Conservation (phyloP, 495 filamentous ascomycete species). For the Xylaria telfairii region DNA sequence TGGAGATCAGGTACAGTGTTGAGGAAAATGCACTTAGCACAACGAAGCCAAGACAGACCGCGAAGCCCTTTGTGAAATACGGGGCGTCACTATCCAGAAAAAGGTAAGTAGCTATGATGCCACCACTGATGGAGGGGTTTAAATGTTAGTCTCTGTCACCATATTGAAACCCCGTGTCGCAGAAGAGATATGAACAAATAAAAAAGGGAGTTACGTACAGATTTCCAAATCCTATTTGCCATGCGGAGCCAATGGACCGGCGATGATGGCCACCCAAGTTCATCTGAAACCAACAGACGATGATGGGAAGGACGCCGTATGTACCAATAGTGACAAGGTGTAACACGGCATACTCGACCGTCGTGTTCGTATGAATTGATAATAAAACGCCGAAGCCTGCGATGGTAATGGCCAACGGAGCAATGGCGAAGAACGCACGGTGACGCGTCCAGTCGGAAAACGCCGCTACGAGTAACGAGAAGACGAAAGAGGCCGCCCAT, state of each 20-base stretch:
- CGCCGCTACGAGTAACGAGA: slow-evolving; percentile 75
- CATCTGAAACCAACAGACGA: slow-evolving; percentile 94
- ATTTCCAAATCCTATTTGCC: slow-evolving; percentile 94
- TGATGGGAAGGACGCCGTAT: slow-evolving; percentile 79
- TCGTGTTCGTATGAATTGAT: slow-evolving; percentile 62
- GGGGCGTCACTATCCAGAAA: slow-evolving; percentile 78
- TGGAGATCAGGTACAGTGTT: slow-evolving; percentile 62
- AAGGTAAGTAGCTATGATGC: slow-evolving; percentile 86
- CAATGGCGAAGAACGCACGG: slow-evolving; percentile 75
- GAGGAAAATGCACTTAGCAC: slow-evolving; percentile 68
- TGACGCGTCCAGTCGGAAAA: slow-evolving; percentile 72
- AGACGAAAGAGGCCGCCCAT: slow-evolving; percentile 78
- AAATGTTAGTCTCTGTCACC: not conserved
- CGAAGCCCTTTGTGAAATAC: slow-evolving; percentile 74
- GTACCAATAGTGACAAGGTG: slow-evolving; percentile 71
- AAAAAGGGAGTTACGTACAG: slow-evolving; percentile 44
- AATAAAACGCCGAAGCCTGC: slow-evolving; percentile 76
- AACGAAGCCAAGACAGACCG: slow-evolving; percentile 77
- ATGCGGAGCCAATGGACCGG: slow-evolving; percentile 81
- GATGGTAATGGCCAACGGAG: slow-evolving; percentile 68
- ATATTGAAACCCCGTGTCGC: not conserved
- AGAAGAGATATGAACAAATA: not conserved
- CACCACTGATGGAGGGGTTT: slow-evolving; percentile 53
- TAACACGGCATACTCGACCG: slow-evolving; percentile 73
- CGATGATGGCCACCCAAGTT: slow-evolving; percentile 89